Evolutionary conservation across 352 stramenopile genomes (phyloP), one percentile per base, ranked within the genome.

Genomic region (Phytophthora hybrid): DNA sequence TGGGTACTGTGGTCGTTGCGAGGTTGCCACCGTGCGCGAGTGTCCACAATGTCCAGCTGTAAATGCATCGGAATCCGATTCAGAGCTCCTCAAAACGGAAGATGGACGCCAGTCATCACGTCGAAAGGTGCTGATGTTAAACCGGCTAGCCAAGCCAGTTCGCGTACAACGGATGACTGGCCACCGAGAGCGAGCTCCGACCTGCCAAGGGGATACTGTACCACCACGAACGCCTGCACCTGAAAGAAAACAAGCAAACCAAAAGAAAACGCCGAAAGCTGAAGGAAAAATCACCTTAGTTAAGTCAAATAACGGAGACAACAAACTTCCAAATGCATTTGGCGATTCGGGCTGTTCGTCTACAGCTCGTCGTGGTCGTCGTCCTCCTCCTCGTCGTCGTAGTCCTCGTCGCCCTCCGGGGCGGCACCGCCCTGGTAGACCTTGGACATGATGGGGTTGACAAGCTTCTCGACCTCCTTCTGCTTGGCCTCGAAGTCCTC

Each of bases 381-480:
- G 14, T 44, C 37, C 37, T 78, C 74, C 6, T 98, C 93, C 32
- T 97, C 90, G 3, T 96, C 92, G 52, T 89, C 91, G 57, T 93
- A 82, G 59, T 81, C 89, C 49, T 82, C 84, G 60, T 85, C 90
- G 61, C 84, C 90, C 41, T 84, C 81, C 5, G 74, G 86, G 60
- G 81, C 87, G 68, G 88, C 91, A 37, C 82, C 79, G n/a, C 80
- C 71, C 83, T 97, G 84, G 89, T 99, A 99, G 47, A 99, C 84
- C 82, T 99, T 98, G 71, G 92, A 88, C 93, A 99, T 99, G 87
- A 99, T 99, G 37, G 98, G 98, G 87, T 99, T 99, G 4, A 93
- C 93, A 31, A 99, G 74, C 84, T 98, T 96, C 89, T 99, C 98
- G 34, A 99, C 91, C 84, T 99, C 98, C 89, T 99, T 99, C 83